A percentile compares a stretch with the other conserved stretches of the same genome.
phyloP scores from a whole-genome alignment of 2,329 filamentous ascomycete species.

The Claviceps sp. region DNA sequence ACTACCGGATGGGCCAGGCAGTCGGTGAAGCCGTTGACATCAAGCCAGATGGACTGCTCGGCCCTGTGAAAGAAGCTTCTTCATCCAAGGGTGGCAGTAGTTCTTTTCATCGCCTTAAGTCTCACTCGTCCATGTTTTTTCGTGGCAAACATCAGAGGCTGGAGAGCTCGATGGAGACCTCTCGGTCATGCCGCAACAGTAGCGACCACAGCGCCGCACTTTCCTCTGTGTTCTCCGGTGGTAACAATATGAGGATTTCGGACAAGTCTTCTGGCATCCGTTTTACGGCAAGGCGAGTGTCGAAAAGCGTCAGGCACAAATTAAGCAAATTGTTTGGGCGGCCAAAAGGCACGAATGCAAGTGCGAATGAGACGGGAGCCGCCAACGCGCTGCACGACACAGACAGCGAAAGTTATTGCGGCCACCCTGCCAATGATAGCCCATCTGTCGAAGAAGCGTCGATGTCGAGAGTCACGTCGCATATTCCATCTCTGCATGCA shows the following conservation, averaged over 20 bases:
- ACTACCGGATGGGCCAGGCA: background rate
- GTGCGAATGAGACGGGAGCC: constrained; percentile 3
- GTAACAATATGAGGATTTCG: constrained; percentile 8
- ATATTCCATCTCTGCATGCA: constrained; percentile 36
- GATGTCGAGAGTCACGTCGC: constrained; percentile 34
- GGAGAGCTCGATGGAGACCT: constrained; percentile 24
- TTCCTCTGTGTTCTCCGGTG: constrained; percentile 17
- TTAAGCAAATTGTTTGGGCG: constrained; percentile 33
- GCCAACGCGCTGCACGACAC: constrained; percentile 9
- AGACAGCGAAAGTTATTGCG: constrained; percentile 16
- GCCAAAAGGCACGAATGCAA: constrained; percentile 11
- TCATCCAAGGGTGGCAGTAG: constrained; percentile 15
- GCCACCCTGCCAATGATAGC: constrained; percentile 20
- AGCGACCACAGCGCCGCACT: constrained; percentile 26
- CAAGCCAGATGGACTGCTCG: constrained; percentile 15
- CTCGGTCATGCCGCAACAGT: constrained; percentile 36
- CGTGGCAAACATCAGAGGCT: constrained; percentile 22
- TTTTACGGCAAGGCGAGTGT: constrained; percentile 46
- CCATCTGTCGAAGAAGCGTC: constrained; percentile 27
- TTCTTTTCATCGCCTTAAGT: constrained; percentile 21
- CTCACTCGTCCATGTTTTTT: constrained; percentile 32
- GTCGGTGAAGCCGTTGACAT: background rate
- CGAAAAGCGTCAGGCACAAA: constrained; percentile 46
- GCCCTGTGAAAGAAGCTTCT: constrained; percentile 22
- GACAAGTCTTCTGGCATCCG: constrained; percentile 24